Percentiles rank a stretch among this genome's conserved stretches.
Conservation (phyloP, 208 protist genomes). For the Trichomonas tenax region DNA sequence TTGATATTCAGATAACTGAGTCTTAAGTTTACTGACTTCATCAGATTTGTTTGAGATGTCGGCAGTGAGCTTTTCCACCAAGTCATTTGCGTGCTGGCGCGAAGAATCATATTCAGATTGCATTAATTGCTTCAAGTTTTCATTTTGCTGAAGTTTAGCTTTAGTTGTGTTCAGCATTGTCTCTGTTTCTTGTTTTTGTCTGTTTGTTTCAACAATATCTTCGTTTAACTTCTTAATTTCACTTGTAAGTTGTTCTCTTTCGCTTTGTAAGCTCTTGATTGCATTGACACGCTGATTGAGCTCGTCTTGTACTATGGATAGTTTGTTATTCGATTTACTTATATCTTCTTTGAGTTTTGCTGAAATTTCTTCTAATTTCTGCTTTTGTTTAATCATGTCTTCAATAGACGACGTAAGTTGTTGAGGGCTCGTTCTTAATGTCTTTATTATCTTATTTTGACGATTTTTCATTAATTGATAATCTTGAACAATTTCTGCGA, state of each 20-base stretch:
- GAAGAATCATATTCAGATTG: neutral
- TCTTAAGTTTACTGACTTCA: neutral
- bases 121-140: neutral
- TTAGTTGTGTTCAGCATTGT: neutral
- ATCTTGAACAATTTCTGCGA: neutral
- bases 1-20: neutral
- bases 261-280: neutral
- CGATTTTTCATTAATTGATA: neutral
- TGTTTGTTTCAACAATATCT: neutral
- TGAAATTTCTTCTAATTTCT: neutral
- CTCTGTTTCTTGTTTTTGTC: neutral
- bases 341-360: neutral
- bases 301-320: neutral
- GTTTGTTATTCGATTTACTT: neutral
- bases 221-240: neutral
- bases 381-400: neutral
- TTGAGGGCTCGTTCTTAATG: neutral
- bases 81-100: neutral
- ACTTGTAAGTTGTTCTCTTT: neutral
- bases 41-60: neutral
- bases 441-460: neutral
- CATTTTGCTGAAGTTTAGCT: neutral
- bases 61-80: neutral
- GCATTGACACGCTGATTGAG: neutral
- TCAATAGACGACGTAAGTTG: neutral